phyloP scores from a whole-genome alignment of 2,329 filamentous ascomycete genomes.

The Onygenales sp. region DNA sequence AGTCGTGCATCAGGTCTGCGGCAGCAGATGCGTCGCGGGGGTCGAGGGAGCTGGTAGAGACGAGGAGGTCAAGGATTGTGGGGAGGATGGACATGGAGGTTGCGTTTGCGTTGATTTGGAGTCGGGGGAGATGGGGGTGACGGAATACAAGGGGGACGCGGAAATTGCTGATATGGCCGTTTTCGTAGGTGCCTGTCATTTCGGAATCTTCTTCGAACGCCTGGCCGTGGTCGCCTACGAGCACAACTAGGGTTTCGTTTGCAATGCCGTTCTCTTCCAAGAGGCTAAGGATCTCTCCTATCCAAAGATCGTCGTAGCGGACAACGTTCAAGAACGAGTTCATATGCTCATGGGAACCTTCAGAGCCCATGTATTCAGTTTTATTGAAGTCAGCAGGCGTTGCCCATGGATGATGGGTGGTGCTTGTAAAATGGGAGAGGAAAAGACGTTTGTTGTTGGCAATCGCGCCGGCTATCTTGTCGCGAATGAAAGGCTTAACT shows the following conservation, averaged over 20 bases:
- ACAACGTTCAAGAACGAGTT: slow-evolving; percentile 37
- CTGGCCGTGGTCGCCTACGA: slow-evolving; percentile 39
- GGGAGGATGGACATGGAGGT: slow-evolving; percentile 37
- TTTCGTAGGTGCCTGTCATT: slow-evolving; percentile 33
- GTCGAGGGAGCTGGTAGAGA: slow-evolving; percentile 31
- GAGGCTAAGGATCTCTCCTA: slow-evolving; percentile 29
- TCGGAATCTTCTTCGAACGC: slow-evolving; percentile 33
- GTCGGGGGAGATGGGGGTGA: slow-evolving; percentile 34
- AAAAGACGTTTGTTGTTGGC: slow-evolving; percentile 19
- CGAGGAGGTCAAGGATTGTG: slow-evolving; percentile 37
- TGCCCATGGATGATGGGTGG: slow-evolving; percentile 36
- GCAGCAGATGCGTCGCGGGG: slow-evolving; percentile 22
- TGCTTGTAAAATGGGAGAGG: slow-evolving; percentile 24
- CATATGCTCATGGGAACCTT: slow-evolving; percentile 24
- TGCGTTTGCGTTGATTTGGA: slow-evolving; percentile 31
- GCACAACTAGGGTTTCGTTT: slow-evolving; percentile 37
- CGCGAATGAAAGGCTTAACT: slow-evolving; percentile 26
- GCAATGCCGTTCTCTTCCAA: slow-evolving; percentile 36
- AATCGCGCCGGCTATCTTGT: slow-evolving; percentile 16
- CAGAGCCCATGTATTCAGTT: slow-evolving; percentile 17
- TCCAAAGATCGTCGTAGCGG: slow-evolving; percentile 31
- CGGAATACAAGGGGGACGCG: slow-evolving; percentile 35
- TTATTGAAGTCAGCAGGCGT: slow-evolving; percentile 22
- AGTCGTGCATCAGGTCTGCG: slow-evolving; percentile 33
- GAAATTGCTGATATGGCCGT: slow-evolving; percentile 36